These are phyloP conservation scores for Sugiyamaella sp. DNA, from an alignment of 1,139 yeast species.

Conservation along the genomic window DNA sequence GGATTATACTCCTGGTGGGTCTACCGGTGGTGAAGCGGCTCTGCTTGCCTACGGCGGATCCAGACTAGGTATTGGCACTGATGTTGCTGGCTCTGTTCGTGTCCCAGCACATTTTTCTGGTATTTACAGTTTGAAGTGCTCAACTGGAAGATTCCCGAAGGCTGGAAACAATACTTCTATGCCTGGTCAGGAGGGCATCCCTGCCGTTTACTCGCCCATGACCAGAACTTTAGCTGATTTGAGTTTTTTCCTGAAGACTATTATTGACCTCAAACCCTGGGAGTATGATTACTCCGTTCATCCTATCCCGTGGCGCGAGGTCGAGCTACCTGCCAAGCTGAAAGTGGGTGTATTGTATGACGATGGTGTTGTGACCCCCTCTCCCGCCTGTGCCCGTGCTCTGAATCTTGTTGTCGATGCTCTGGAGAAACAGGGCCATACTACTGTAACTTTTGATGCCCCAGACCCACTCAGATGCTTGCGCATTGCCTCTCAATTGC, in stretches of 20 bases:
- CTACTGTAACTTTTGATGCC: conserved; percentile 52
- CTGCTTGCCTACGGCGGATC: conserved; percentile 53
- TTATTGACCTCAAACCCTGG: conserved; percentile 68
- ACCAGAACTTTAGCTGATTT: conserved; percentile 64
- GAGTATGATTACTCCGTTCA: conserved; percentile 56
- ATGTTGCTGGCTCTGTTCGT: conserved; percentile 62
- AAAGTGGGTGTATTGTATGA: conserved; percentile 52
- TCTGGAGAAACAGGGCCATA: conserved; percentile 58
- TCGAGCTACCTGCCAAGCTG: conserved; percentile 43
- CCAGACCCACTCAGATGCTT: conserved; percentile 46
- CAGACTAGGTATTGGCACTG: conserved; percentile 57
- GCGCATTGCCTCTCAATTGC: conserved; percentile 45
- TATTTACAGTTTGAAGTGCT: conserved; percentile 52
- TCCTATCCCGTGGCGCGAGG: conserved; percentile 64
- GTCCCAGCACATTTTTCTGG: conserved; percentile 55
- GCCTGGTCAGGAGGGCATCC: conserved; percentile 57
- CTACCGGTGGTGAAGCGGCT: conserved; percentile 55
- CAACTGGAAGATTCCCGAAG: conserved; percentile 55
- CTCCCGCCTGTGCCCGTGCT: conserved; percentile 67
- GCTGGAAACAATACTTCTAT: conserved; percentile 54
- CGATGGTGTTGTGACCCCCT: conserved; percentile 52
- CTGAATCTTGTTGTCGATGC: conserved; percentile 51
- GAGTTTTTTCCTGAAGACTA: conserved; percentile 59
- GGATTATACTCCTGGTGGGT: conserved; percentile 51
- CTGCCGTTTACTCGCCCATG: conserved; percentile 61